Evolutionary conservation across 371 early-diverging fungal species (phyloP).

Genomic region (Apophysomyces trapeziformis): DNA sequence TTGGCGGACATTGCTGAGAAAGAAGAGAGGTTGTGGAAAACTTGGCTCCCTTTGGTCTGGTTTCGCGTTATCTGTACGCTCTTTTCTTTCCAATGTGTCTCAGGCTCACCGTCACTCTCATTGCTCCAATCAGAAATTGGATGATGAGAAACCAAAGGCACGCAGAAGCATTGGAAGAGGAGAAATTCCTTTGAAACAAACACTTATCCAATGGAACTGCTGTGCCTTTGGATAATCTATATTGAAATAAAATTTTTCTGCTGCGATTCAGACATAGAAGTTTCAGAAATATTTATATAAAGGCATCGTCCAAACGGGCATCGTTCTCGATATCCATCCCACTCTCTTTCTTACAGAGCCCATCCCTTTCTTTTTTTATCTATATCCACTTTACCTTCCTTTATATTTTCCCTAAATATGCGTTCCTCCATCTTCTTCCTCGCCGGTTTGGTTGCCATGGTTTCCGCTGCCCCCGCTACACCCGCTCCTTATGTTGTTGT

Average conservation of each 20-base stretch:
- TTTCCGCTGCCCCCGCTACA: constrained; percentile 12
- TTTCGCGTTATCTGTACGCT: neutral
- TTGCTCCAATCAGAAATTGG: constrained; percentile 4
- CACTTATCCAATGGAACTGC: neutral
- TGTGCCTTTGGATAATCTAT: neutral
- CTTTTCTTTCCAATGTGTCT: constrained; percentile 1
- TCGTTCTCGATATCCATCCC: neutral
- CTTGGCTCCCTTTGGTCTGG: neutral
- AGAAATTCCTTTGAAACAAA: neutral
- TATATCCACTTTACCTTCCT: neutral
- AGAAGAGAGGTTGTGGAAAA: neutral
- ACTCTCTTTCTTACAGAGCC: neutral
- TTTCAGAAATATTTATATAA: constrained; percentile 1
- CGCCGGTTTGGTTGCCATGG: constrained; percentile 10
- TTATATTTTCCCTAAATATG: neutral
- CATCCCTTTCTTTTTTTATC: neutral
- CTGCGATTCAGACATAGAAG: neutral
- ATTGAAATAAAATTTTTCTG: no score
- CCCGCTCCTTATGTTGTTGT: constrained; percentile 19
- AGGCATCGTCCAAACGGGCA: neutral
- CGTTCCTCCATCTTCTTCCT: constrained; percentile 6
- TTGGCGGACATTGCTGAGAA: neutral
- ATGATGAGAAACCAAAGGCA: constrained; percentile 1
- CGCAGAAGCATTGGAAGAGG: neutral
- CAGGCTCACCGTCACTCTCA: neutral